Evolutionary conservation across 495 filamentous ascomycete genomes (phyloP).

Genomic region (Ramalina peruviana): DNA sequence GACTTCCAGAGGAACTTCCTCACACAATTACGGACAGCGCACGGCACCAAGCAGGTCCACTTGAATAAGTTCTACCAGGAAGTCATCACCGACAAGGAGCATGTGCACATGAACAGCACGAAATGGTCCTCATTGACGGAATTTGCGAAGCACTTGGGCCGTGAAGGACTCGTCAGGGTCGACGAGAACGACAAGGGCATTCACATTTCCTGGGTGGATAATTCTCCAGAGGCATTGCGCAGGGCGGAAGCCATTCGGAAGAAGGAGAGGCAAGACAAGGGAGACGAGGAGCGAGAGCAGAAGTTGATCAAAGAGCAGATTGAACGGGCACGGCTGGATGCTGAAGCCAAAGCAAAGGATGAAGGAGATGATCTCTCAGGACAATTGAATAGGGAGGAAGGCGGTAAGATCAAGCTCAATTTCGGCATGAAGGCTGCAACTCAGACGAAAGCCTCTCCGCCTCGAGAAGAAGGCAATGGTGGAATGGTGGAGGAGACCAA

Average conservation of each 20-base stretch:
- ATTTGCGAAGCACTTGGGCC: constrained; percentile 70
- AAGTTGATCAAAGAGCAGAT: constrained; percentile 67
- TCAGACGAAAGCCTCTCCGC: constrained; percentile 19
- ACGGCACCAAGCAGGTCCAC: constrained; percentile 74
- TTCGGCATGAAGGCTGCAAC: constrained; percentile 38
- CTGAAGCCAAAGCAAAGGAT: constrained; percentile 31
- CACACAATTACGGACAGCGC: constrained; percentile 54
- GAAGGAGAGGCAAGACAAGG: constrained; percentile 74
- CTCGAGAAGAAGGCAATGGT: constrained; percentile 2
- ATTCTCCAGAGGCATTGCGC: constrained; percentile 67
- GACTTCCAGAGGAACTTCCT: constrained; percentile 77
- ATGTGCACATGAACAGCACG: constrained; percentile 89
- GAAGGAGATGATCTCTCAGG: constrained; percentile 34
- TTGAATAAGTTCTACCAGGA: constrained; percentile 90
- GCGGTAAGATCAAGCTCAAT: constrained; percentile 70
- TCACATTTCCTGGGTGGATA: constrained; percentile 81
- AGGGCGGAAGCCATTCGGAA: constrained; percentile 65
- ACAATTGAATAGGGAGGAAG: constrained; percentile 53
- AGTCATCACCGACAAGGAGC: constrained; percentile 65
- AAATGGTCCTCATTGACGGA: constrained; percentile 74
- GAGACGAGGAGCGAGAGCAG: constrained; percentile 82
- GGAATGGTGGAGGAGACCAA: constrained; percentile 2
- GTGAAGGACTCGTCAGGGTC: constrained; percentile 72
- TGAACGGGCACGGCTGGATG: constrained; percentile 45
- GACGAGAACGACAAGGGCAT: constrained; percentile 74